Evolutionary conservation across 106 monocot genomes (phyloP).

Genomic region (Alisma plantagoaquatica): DNA sequence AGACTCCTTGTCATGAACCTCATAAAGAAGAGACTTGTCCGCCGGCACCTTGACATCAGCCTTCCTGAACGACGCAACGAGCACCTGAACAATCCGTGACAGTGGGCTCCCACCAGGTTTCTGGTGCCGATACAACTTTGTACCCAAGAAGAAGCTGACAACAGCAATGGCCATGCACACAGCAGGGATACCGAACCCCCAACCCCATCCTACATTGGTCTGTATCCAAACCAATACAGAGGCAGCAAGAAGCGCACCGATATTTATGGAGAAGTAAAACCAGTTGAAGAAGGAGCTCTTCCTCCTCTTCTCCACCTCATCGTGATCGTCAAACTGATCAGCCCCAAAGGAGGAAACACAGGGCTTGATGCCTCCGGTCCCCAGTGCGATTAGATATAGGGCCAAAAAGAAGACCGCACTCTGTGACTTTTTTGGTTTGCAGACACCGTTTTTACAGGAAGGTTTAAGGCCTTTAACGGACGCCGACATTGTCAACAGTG

Average conservation of each 20-base stretch:
- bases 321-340: slow-evolving; percentile 44
- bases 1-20: slow-evolving; percentile 18
- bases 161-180: slow-evolving; percentile 8
- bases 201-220: slow-evolving; percentile 20
- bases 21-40: slow-evolving; percentile 11
- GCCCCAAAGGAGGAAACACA: slow-evolving; percentile 49
- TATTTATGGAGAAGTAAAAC: slow-evolving; percentile 49
- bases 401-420: slow-evolving; percentile 21
- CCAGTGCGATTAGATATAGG: slow-evolving; percentile 30
- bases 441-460: slow-evolving; percentile 3
- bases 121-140: neutral
- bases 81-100: neutral
- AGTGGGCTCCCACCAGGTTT: slow-evolving; percentile 1
- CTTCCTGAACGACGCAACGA: neutral
- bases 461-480: slow-evolving; percentile 24
- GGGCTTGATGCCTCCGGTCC: slow-evolving; percentile 53
- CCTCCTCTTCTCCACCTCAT: slow-evolving; percentile 16
- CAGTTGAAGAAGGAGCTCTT: slow-evolving; percentile 63
- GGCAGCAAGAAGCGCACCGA: slow-evolving; percentile 27
- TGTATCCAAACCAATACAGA: slow-evolving; percentile 28
- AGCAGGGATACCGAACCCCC: slow-evolving; percentile 33
- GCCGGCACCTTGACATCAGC: neutral
- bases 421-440: slow-evolving; percentile 8
- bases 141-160: slow-evolving; percentile 8
- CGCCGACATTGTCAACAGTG: slow-evolving; percentile 27